These are phyloP conservation scores for Dictyophora rubrovolvata DNA, from an alignment of 768 basidiomycete species.

Conservation along the genomic window DNA sequence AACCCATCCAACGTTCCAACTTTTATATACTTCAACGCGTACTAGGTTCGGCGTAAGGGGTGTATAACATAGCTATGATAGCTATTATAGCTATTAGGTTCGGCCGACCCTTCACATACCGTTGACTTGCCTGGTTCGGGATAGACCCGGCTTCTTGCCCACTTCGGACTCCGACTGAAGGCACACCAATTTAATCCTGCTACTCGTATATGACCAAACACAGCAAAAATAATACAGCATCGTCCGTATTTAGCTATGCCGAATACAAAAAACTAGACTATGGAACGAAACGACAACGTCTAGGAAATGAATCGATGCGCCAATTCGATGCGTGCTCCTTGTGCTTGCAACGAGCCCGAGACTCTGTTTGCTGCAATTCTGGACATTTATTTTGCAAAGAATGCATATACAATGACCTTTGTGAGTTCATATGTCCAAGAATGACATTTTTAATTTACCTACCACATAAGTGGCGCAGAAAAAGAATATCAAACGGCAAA, in stretches of 20 bases:
- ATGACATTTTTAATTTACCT: slow-evolving; percentile 10
- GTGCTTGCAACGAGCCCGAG: slow-evolving; percentile 74
- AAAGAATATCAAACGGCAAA: slow-evolving; percentile 87
- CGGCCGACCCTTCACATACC: no score
- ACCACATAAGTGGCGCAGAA: slow-evolving; percentile 67
- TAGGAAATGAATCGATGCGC: slow-evolving; percentile 90
- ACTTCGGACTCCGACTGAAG: background rate
- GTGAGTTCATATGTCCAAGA: slow-evolving; percentile 31
- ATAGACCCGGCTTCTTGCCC: no score
- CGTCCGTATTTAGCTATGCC: slow-evolving; percentile 82
- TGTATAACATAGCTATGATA: no score
- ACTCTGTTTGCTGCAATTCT: slow-evolving; percentile 71
- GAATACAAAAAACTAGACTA: slow-evolving; percentile 81
- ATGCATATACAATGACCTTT: slow-evolving; percentile 78
- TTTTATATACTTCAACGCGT: no score
- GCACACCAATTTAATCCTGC: no score
- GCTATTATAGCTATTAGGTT: no score
- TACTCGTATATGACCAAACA: slow-evolving; percentile 78
- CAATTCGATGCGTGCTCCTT: slow-evolving; percentile 85
- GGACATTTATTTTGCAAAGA: slow-evolving; percentile 97
- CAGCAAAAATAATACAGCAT: slow-evolving; percentile 84
- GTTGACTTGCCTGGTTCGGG: no score
- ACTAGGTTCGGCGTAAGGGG: no score
- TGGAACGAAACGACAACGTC: slow-evolving; percentile 70
- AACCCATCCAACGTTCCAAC: no score